These are phyloP conservation scores for Lentinula edodes DNA, from an alignment of 768 basidiomycete species.

Conservation along the genomic window DNA sequence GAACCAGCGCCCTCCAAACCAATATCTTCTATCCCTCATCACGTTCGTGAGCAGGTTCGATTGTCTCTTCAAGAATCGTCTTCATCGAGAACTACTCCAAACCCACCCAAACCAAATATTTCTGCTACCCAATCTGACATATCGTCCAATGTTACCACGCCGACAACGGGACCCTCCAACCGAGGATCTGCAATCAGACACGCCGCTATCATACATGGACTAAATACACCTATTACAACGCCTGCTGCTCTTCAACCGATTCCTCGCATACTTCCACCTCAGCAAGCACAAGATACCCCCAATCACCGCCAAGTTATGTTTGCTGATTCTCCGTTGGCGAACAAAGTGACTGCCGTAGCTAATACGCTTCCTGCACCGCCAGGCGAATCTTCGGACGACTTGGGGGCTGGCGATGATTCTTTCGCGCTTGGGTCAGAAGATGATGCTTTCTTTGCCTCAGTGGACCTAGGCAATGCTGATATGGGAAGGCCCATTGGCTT, in stretches of 20 bases:
- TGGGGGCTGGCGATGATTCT: conserved; percentile 25
- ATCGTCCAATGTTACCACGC: conserved; percentile 8
- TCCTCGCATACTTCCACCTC: conserved; percentile 2
- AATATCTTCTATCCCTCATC: conserved; percentile 32
- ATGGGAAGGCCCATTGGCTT: conserved; percentile 40
- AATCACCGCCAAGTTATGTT: conserved; percentile 4
- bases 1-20: conserved; percentile 13
- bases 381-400: conserved; percentile 4
- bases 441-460: conserved; percentile 54
- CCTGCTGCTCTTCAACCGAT: conserved; percentile 10
- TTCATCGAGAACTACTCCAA: neutral
- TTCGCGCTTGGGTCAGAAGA: conserved; percentile 58
- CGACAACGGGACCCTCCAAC: conserved; percentile 7
- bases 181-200: conserved; percentile 6
- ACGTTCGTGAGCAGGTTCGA: conserved; percentile 26
- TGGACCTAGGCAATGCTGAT: conserved; percentile 47
- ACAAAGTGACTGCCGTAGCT: neutral
- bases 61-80: conserved; percentile 6
- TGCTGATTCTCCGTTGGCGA: conserved; percentile 1
- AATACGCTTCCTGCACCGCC: conserved; percentile 9
- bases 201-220: conserved; percentile 10
- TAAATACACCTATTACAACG: conserved; percentile 30
- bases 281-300: neutral
- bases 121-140: conserved; percentile 7
- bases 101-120: neutral